Evolutionary conservation across 257 asterid genomes (phyloP).

Genomic region (Fraxinus excelsior): DNA sequence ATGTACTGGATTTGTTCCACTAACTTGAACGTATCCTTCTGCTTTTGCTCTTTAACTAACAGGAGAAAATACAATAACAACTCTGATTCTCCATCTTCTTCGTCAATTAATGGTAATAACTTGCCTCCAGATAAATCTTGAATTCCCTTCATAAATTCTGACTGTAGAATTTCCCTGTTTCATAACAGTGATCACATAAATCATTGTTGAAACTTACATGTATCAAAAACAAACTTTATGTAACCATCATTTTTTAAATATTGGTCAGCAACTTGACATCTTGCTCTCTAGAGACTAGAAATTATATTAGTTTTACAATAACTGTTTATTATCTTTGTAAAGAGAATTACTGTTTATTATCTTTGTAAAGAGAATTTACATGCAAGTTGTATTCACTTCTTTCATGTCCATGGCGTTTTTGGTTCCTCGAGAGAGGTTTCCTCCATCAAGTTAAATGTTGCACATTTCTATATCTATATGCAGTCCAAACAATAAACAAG

Average conservation of each 20-base stretch:
- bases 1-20: constrained; percentile 62
- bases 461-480: neutral
- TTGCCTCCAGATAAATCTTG: constrained; percentile 52
- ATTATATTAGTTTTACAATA: neutral
- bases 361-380: neutral
- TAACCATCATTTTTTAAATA: constrained; percentile 12
- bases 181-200: constrained; percentile 24
- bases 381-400: neutral
- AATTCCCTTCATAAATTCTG: constrained; percentile 59
- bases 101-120: constrained; percentile 51
- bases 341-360: neutral
- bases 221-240: neutral
- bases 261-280: neutral
- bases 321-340: neutral
- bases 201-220: constrained; percentile 24
- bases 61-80: constrained; percentile 61
- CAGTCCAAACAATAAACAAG: neutral
- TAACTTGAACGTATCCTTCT: constrained; percentile 61
- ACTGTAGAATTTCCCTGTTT: constrained; percentile 80
- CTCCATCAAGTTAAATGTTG: neutral
- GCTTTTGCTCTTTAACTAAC: constrained; percentile 64
- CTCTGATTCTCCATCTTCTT: constrained; percentile 74
- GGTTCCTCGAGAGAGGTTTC: neutral
- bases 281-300: neutral
- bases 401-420: neutral